Evolutionary conservation across 73 alveolate genomes (phyloP).

Genomic region (Blepharisma stoltei): DNA sequence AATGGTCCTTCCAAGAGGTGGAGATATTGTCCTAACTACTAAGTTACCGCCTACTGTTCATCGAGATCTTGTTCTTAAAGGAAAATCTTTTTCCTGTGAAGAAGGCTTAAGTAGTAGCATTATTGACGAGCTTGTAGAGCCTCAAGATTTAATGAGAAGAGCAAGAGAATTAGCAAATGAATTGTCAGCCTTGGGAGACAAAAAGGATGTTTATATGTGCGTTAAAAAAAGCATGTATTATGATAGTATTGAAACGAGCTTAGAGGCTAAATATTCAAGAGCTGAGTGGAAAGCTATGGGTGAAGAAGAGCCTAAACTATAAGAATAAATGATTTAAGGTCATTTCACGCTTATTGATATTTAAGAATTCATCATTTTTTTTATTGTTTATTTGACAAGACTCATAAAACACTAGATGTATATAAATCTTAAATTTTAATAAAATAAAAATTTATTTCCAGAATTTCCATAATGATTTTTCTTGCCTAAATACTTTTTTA

Average conservation of each 20-base stretch:
- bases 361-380: no score
- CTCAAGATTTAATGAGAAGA: not conserved
- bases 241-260: not conserved
- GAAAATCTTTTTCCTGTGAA: not conserved
- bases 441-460: no score
- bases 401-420: no score
- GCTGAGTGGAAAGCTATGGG: no score
- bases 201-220: not conserved
- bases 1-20: conserved; percentile 37
- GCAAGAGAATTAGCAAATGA: conserved; percentile 21
- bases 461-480: no score
- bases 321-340: no score
- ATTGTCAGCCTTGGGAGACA: not conserved
- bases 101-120: not conserved
- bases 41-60: not conserved
- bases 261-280: not conserved
- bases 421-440: no score
- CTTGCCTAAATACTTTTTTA: no score
- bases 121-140: not conserved
- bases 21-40: not conserved
- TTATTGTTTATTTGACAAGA: no score
- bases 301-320: no score
- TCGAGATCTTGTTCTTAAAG: conserved; percentile 5
- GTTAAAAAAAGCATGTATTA: not conserved
- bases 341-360: no score